phyloP scores from a whole-genome alignment of 352 stramenopile genomes.

The Globisporangium recalcitrans region DNA sequence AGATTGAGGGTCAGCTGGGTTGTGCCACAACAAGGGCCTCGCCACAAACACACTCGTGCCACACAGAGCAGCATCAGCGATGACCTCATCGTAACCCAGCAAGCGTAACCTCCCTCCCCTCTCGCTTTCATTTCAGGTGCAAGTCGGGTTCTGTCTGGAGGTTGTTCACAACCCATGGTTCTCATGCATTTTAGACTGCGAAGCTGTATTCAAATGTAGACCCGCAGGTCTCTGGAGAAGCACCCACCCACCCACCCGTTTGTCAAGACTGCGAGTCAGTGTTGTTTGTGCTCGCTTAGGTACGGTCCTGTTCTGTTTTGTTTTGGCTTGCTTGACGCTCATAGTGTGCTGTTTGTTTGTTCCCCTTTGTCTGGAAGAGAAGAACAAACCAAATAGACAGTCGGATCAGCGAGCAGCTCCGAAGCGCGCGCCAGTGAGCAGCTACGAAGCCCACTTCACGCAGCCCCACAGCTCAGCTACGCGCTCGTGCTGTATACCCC shows the following conservation, averaged over 20 bases:
- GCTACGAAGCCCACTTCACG: background rate
- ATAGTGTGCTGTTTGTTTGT: background rate
- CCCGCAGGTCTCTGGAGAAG: background rate
- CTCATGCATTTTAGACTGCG: too few relatives aligned
- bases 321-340: too few relatives aligned
- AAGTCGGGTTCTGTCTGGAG: too few relatives aligned
- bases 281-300: background rate
- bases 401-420: background rate
- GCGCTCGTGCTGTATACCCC: background rate
- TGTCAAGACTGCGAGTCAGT: background rate
- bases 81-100: background rate
- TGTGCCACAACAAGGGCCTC: too few relatives aligned
- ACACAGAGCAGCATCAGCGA: background rate
- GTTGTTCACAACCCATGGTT: background rate
- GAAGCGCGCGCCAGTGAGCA: background rate
- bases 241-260: background rate
- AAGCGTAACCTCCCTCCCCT: background rate
- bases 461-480: background rate
- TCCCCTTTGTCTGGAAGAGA: background rate
- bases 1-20: too few relatives aligned
- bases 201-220: too few relatives aligned
- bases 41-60: too few relatives aligned
- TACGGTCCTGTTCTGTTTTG: background rate
- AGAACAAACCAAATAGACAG: background rate
- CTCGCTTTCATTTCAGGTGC: background rate